Evolutionary conservation across 805 yeast species (phyloP), one percentile per base, ranked within the genome.

Genomic region (Kurtzmaniella cleridarum): DNA sequence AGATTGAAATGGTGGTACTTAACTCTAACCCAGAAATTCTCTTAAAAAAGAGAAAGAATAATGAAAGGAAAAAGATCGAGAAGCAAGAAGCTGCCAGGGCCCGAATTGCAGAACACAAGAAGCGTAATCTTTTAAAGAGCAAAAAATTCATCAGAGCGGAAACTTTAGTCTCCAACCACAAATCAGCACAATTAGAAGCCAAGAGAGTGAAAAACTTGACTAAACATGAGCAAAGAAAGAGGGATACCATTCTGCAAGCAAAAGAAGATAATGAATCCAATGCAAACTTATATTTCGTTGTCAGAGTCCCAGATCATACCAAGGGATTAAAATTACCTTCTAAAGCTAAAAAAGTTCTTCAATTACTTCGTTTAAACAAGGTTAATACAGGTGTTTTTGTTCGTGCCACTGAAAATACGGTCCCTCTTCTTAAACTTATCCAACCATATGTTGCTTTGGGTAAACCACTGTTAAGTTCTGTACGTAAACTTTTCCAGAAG

Each of bases 371-470:
- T 62, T 69, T 85, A 47, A 66, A 62, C 10, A 75, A 75, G 38
- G 57, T 71, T 26, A 76, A 85, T 60, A 74, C 80, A 24, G 93
- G 87, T 52, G 86, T 84, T 2, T 85, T 85, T 55, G 69, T 84
- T 49, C 82, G 79, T 57, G 63, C 75, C 41, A 81, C 82, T 20
- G 60, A 73, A 11, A 63, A 74, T n/a, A 73, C 81, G 32, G 71
- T 65, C 52, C 83, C 86, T 32, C 69, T 84, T 38, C 65, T 85
- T 53, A 81, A 78, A 55, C 62, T 85, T 45, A 71, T 84, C 39
- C 71, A 85, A 15, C 91, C 93, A 36, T 84, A 83, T 54, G 69
- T 84, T 36, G 82, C 83, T 36, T 69, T 80, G 46, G 95, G 95
- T 32, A 68, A 69, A 43, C 95, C 95, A 41, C 78, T 87, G n/a